Evolutionary conservation across 2,329 filamentous ascomycete genomes (phyloP).

Genomic region (Colletotrichum chlorophyti): DNA sequence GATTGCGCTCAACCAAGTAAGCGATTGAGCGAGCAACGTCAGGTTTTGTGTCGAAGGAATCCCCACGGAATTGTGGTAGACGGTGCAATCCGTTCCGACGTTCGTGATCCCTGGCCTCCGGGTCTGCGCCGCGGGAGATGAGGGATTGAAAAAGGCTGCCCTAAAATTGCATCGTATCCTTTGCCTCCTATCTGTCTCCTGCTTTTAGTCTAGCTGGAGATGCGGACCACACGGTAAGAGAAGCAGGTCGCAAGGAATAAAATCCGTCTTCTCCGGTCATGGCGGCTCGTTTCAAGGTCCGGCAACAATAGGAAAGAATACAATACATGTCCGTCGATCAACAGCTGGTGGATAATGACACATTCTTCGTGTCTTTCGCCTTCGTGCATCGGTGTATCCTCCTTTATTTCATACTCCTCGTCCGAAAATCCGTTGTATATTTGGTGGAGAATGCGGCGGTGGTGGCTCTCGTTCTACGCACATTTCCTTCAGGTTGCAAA

Average conservation of each 20-base stretch:
- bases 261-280: constrained; percentile 34
- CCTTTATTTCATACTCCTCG: no score
- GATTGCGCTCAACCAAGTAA: constrained; percentile 5
- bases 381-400: no score
- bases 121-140: constrained; percentile 33
- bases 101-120: constrained; percentile 31
- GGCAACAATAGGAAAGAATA: constrained; percentile 31
- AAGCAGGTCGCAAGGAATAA: constrained; percentile 35
- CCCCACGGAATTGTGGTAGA: constrained; percentile 7
- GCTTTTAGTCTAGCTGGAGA: not conserved
- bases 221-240: constrained; percentile 10
- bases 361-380: constrained; percentile 17
- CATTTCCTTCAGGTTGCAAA: no score
- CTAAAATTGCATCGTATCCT: not conserved
- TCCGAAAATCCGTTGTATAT: no score
- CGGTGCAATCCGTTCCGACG: constrained; percentile 33
- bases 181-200: not conserved
- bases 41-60: not conserved
- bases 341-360: constrained; percentile 33
- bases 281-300: constrained; percentile 32
- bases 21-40: constrained; percentile 1
- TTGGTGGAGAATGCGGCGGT: no score
- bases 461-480: no score
- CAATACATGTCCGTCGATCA: constrained; percentile 13
- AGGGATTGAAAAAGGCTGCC: constrained; percentile 32